These are phyloP conservation scores for Glutinoglossum americanum DNA, from an alignment of 495 filamentous ascomycete genomes.

Conservation along the genomic window DNA sequence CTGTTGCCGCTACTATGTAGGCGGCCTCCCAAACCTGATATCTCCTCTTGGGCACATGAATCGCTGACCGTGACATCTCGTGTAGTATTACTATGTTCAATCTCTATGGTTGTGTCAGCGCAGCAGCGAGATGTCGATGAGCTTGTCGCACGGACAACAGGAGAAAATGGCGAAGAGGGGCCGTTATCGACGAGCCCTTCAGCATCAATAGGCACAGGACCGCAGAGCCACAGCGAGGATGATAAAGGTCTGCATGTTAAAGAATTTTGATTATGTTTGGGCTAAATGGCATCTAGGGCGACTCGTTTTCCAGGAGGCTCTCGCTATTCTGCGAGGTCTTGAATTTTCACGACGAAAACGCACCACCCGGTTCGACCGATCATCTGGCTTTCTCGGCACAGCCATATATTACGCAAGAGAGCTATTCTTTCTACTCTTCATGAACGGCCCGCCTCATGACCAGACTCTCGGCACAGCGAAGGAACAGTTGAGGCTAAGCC, in stretches of 20 bases:
- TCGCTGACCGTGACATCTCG: not conserved
- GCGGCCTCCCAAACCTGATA: not conserved
- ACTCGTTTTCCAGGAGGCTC: conserved; percentile 11
- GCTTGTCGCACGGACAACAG: not conserved
- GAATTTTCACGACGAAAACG: conserved; percentile 6
- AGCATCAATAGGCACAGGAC: not conserved
- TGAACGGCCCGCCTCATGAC: conserved; percentile 18
- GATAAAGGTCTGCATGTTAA: not conserved
- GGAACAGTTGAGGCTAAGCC: conserved; percentile 7
- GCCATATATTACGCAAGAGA: conserved; percentile 22
- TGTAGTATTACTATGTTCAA: not conserved
- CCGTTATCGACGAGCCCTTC: not conserved
- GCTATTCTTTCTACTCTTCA: conserved; percentile 22
- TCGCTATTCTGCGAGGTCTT: conserved; percentile 12
- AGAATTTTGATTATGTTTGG: not conserved
- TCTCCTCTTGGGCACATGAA: not conserved
- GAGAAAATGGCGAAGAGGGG: not conserved
- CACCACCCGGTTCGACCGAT: conserved; percentile 5
- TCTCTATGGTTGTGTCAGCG: not conserved
- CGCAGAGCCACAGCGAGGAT: not conserved
- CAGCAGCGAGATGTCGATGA: not conserved
- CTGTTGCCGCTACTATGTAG: conserved; percentile 2
- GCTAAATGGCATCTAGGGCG: conserved; percentile 1
- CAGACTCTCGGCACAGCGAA: conserved; percentile 3
- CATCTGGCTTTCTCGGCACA: conserved; percentile 5